phyloP scores from a whole-genome alignment of 148 eudicot genomes.

The Cornus florida region DNA sequence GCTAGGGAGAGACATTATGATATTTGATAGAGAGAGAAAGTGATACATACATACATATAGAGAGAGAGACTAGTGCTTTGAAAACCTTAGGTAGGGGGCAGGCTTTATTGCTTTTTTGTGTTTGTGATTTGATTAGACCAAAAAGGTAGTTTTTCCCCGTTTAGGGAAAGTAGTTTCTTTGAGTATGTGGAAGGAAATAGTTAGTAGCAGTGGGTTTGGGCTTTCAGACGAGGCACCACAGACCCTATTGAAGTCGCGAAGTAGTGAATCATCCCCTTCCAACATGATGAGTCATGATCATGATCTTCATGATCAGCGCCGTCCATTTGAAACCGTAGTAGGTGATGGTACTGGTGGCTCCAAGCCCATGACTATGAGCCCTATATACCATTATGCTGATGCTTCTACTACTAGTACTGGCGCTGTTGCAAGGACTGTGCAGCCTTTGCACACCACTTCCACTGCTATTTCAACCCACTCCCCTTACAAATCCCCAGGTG shows the following conservation, averaged over 20 bases:
- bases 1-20: too few relatives aligned
- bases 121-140: not conserved
- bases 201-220: not conserved
- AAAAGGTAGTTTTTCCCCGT: not conserved
- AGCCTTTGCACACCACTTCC: conserved; percentile 42
- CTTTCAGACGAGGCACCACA: conserved; percentile 19
- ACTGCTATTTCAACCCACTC: not conserved
- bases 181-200: not conserved
- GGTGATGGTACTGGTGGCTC: conserved; percentile 23
- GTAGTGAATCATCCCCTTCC: conserved; percentile 23
- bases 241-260: conserved; percentile 22
- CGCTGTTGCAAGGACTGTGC: conserved; percentile 22
- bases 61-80: not conserved
- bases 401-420: not conserved
- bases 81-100: not conserved
- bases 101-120: not conserved
- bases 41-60: not conserved
- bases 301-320: conserved; percentile 10
- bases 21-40: too few relatives aligned
- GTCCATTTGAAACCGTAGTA: not conserved
- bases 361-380: conserved; percentile 1
- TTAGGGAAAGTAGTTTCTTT: not conserved
- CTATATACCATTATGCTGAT: conserved; percentile 9
- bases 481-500: conserved; percentile 52
- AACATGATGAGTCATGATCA: conserved; percentile 8